These are phyloP conservation scores for Colletotrichum coccodes DNA, from an alignment of 2,329 filamentous ascomycete species.

Conservation along the genomic window DNA sequence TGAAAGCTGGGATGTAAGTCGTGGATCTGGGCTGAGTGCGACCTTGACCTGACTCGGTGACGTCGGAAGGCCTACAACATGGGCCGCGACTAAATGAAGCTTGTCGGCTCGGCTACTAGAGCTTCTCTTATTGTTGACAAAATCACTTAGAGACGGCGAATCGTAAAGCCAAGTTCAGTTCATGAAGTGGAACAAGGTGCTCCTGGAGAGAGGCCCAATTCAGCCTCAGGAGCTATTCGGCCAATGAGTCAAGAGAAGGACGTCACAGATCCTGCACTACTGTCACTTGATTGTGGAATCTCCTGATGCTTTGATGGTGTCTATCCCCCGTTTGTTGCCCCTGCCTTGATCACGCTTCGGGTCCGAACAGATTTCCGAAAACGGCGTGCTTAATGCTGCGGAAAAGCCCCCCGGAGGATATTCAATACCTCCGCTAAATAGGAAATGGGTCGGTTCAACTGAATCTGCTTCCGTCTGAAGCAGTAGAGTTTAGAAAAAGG, in stretches of 20 bases:
- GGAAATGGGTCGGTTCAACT: background rate
- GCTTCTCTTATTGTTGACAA: background rate
- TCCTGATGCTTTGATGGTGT: background rate
- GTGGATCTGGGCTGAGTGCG: background rate
- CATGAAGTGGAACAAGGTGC: background rate
- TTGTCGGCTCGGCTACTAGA: background rate
- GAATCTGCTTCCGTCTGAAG: background rate
- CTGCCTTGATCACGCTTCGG: background rate
- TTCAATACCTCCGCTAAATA: background rate
- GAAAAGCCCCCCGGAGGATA: too few species aligned
- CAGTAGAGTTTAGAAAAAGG: background rate
- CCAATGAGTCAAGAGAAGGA: background rate
- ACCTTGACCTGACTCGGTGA: slow-evolving; percentile 14
- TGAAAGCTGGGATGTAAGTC: background rate
- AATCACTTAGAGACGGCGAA: background rate
- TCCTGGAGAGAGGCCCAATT: background rate
- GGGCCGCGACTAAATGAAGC: background rate
- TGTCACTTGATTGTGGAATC: background rate
- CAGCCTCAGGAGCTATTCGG: background rate
- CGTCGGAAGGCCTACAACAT: background rate
- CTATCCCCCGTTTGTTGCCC: background rate
- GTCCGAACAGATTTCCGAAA: background rate
- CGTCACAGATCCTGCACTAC: background rate
- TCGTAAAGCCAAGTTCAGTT: background rate
- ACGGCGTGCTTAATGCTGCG: background rate